Evolutionary conservation across 176 grass and related monocot species (phyloP), one percentile per base, ranked within the genome.

Genomic region (Canna indica): DNA sequence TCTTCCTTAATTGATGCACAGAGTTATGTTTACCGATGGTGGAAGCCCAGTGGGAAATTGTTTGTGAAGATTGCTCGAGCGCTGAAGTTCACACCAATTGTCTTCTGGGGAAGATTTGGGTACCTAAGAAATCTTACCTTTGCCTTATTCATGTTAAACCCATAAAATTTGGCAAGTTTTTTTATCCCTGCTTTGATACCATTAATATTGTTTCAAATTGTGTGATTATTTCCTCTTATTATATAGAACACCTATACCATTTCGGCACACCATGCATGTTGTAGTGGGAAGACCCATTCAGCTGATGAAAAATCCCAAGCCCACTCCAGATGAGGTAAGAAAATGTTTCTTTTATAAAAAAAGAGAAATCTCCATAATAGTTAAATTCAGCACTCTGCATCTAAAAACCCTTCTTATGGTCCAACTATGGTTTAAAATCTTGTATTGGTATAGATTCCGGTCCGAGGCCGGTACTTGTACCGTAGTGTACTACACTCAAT

Each of bases 81-180:
- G 36, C 85, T 97, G 22, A 97, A 97, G 66, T 92, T 97, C 86
- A 90, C 88, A 56, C 94, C 94, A 64, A 80, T 92, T 42, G 70
- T 97, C 48, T 97, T 91, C 64, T 97, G 86, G 82, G 93, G 93
- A 47, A 92, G 83, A 84, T 83, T 78, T 3, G 88, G 93, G 88
- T 92, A 90, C 47, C 17, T 7, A 38, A 38, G 35, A 45, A 8
- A 57, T 69, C 25, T 5, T 5, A 62, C 8, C 25, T 47, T 25
- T 18, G 25, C 22, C 36, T 31, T 45, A n/a, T 13, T 64, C 28
- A 64, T 64, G 15, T 12, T 12, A 46, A 30, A 29, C 50, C n/a
- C 17, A n/a, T 50, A 24, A 66, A 38, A 11, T 66, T 66, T 60
- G 58, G 35, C 34, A 24, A 39, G 12, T 66, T 41, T 41, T 84